Evolutionary conservation across 2,329 filamentous ascomycete genomes (phyloP).

Genomic region (Stagonosporopsis vannaccii): DNA sequence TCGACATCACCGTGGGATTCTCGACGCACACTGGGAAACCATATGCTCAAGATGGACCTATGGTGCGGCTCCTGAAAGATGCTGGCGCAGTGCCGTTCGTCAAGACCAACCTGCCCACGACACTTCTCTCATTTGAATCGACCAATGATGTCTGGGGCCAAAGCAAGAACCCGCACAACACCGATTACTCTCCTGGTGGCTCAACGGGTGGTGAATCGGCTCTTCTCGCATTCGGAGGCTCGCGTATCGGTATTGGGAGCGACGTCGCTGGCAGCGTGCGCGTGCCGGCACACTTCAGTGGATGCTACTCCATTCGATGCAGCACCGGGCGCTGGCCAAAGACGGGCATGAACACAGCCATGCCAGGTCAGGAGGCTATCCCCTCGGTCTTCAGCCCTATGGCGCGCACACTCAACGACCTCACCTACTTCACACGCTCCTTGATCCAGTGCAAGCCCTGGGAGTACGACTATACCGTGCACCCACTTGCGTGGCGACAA

Average conservation of each 20-base stretch:
- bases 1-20: constrained; percentile 83
- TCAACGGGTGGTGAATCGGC: constrained; percentile 87
- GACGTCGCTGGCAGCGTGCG: constrained; percentile 91
- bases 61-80: constrained; percentile 81
- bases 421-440: constrained; percentile 82
- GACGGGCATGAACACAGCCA: constrained; percentile 80
- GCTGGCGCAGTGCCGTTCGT: constrained; percentile 89
- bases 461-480: constrained; percentile 86
- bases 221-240: constrained; percentile 79
- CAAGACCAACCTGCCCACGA: constrained; percentile 90
- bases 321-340: constrained; percentile 92
- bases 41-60: constrained; percentile 70
- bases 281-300: constrained; percentile 86
- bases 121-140: constrained; percentile 85
- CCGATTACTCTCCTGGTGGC: constrained; percentile 85
- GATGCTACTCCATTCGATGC: constrained; percentile 86
- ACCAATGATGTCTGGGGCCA: constrained; percentile 82
- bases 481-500: constrained; percentile 80
- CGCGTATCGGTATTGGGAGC: constrained; percentile 86
- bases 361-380: constrained; percentile 91
- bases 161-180: constrained; percentile 81
- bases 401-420: constrained; percentile 82
- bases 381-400: constrained; percentile 91
- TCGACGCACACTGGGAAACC: constrained; percentile 75
- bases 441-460: constrained; percentile 84